Base-by-base conservation (phyloP, 1,284 basidiomycete genomes). In the Farysia itapuensis region DNA sequence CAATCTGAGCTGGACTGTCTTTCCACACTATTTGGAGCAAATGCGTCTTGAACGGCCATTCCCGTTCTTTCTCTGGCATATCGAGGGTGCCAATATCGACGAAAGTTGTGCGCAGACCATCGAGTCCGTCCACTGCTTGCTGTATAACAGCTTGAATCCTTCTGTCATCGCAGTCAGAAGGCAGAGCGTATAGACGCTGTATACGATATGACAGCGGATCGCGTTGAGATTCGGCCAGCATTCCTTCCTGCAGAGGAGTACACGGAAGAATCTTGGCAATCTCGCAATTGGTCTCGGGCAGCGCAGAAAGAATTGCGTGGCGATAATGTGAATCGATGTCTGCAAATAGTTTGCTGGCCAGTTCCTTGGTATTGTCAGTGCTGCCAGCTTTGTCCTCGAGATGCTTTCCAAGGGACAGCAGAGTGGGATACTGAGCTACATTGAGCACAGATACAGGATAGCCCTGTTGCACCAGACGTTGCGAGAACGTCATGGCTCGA, bases 401-500 rank as follows among this genome's bases (percentile, higher is more conserved):
- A 8, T 60, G 48, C 29, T 54, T 49, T 12, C 51, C 25, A 18
- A 69, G 45, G 24, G 60, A 29, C 21, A 50, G 47, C 33, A 75
- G 50, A 2, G 70, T 74, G 2, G 69, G 57, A 42, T 71, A 63
- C 21, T 60, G 51, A 13, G 70, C 44, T 15, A 78, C 65, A 26
- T 78, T 75, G 4, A 72, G 54, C 14, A 77, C 76, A 18, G 75
- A 67, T 11, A 74, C 54, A 6, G 54, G 21, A 28, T 67, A 48
- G 12, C 70, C 71, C 4, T 52, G 54, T 8, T 56, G 39, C 22
- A 53, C 50, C 11, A 74, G 54, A 23, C 51, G 41, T 28, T 60
- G 54, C 5, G 69, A 52, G 43, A 78, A 67, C 11, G 51, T 50
- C 57, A 77, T 75, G 21, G 77, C 70, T 4, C 74, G 63, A 34